Percentiles rank a stretch among this genome's conserved stretches.
phyloP scores from a whole-genome alignment of 345 rosid species.

The Toxicodendron radicans region DNA sequence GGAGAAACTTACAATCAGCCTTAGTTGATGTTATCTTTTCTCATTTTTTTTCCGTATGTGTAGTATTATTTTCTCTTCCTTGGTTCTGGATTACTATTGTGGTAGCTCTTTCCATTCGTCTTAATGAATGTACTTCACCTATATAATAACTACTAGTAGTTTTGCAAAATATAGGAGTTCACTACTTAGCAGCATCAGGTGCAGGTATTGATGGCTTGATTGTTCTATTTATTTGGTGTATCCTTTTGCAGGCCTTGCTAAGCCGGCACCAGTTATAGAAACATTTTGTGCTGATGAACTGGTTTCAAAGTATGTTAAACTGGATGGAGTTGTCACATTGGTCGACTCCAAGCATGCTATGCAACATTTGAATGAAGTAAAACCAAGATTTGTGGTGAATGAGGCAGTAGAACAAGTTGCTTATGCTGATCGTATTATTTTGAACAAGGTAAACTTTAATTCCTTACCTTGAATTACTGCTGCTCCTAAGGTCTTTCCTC shows the following conservation, averaged over 20 bases:
- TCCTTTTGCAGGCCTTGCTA: conserved; percentile 63
- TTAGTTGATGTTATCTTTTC: background rate
- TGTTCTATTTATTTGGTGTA: conserved; percentile 6
- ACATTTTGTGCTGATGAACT: conserved; percentile 70
- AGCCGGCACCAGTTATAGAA: conserved; percentile 76
- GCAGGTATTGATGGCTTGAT: background rate
- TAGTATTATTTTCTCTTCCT: background rate
- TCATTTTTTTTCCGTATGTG: background rate
- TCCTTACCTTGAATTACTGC: conserved; percentile 2
- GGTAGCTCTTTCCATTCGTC: background rate
- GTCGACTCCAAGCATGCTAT: conserved; percentile 76
- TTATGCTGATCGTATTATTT: conserved; percentile 71
- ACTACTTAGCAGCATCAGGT: conserved; percentile 8
- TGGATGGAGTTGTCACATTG: conserved; percentile 80
- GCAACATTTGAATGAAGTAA: conserved; percentile 67
- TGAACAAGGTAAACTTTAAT: conserved; percentile 55
- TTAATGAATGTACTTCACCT: no score
- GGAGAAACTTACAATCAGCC: no score
- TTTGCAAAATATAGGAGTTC: background rate
- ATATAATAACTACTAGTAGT: no score
- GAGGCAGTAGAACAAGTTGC: conserved; percentile 84
- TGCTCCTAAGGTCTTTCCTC: background rate
- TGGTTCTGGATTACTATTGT: background rate
- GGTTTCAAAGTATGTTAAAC: conserved; percentile 52
- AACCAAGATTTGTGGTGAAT: conserved; percentile 74